These are phyloP conservation scores for Trifolium pratense DNA, from an alignment of 306 rosid species.

Conservation along the genomic window DNA sequence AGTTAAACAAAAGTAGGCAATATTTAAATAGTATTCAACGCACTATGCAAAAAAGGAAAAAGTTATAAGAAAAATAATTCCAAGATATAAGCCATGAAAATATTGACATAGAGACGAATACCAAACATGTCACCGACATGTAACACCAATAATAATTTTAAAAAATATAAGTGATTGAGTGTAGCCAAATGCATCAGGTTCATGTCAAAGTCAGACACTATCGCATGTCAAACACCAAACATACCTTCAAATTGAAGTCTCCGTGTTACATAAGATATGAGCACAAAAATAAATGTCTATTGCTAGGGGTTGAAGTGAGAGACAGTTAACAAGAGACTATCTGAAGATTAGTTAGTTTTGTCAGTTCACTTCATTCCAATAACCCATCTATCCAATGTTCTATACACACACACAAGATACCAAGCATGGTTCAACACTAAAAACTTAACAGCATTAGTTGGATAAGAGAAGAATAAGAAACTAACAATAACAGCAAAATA, in stretches of 20 bases:
- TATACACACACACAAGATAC: neutral
- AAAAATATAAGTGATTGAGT: neutral
- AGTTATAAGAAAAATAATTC: neutral
- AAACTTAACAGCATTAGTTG: constrained; percentile 1
- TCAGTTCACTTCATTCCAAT: constrained; percentile 12
- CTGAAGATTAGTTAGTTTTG: neutral
- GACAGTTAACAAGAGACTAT: neutral
- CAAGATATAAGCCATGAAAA: neutral
- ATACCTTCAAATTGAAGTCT: neutral
- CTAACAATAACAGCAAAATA: constrained; percentile 16
- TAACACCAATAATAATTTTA: neutral
- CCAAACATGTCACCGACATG: too few relatives aligned
- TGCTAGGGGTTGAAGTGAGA: neutral
- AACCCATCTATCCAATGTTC: neutral
- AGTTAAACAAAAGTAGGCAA: neutral
- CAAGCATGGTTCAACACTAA: constrained; percentile 22
- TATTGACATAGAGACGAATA: neutral
- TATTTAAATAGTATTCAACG: neutral
- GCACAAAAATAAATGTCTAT: neutral
- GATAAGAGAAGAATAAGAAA: constrained; percentile 32
- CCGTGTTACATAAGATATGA: neutral
- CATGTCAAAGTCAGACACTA: neutral
- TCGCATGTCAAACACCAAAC: neutral
- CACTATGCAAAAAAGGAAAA: neutral
- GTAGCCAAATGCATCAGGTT: neutral